Evolutionary conservation across 257 asterid genomes (phyloP).

Genomic region (Echium plantagineum): DNA sequence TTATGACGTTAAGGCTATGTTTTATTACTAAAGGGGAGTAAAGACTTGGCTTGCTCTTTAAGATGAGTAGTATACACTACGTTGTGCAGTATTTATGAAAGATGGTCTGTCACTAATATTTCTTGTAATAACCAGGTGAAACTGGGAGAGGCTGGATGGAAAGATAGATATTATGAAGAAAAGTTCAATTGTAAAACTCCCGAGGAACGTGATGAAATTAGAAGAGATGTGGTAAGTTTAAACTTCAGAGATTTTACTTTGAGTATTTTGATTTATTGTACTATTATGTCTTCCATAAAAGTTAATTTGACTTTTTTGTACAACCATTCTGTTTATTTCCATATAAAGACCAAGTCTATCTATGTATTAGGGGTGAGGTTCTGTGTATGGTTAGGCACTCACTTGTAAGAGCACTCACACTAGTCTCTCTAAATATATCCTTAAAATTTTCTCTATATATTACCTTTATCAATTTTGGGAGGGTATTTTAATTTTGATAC

Average conservation of each 20-base stretch:
- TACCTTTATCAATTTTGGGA: no score
- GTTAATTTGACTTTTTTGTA: neutral
- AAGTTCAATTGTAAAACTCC: conserved; percentile 68
- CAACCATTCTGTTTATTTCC: neutral
- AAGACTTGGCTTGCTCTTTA: no score
- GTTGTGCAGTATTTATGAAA: neutral
- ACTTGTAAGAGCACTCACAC: no score
- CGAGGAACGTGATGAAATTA: conserved; percentile 72
- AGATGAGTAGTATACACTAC: neutral
- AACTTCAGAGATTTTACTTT: neutral
- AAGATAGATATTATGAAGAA: conserved; percentile 86
- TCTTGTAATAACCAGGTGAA: conserved; percentile 44
- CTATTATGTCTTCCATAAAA: no score
- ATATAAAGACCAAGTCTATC: neutral
- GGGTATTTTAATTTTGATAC: no score
- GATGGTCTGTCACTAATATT: neutral
- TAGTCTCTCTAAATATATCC: no score
- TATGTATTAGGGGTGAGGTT: no score
- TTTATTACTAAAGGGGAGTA: neutral
- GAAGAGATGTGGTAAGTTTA: conserved; percentile 78
- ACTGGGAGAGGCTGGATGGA: conserved; percentile 93
- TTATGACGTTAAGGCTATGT: conserved; percentile 4
- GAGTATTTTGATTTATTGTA: no score
- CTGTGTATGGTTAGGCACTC: no score
- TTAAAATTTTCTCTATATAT: no score